Evolutionary conservation across 306 rosid genomes (phyloP).

Genomic region (Hippophae tibetana): DNA sequence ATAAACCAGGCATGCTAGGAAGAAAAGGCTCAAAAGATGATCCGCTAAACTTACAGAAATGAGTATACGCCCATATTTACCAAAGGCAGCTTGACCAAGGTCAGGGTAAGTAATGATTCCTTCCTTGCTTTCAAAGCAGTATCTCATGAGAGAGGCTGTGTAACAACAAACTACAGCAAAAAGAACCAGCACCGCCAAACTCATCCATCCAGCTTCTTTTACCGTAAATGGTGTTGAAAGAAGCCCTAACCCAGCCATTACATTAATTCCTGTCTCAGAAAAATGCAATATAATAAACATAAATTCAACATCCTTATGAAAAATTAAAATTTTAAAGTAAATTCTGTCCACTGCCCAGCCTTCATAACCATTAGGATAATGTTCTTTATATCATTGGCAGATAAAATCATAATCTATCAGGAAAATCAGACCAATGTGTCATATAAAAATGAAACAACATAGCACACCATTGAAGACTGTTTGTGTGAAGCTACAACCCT

Average conservation of each 20-base stretch:
- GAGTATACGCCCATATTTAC: constrained; percentile 55
- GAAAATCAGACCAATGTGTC: background rate
- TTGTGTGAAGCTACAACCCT: constrained; percentile 71
- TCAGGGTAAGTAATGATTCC: constrained; percentile 63
- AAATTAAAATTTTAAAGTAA: background rate
- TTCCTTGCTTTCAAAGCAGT: constrained; percentile 60
- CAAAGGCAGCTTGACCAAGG: constrained; percentile 85
- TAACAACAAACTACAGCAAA: constrained; percentile 70
- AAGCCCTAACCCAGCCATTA: constrained; percentile 78
- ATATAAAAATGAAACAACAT: background rate
- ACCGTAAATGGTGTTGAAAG: constrained; percentile 62
- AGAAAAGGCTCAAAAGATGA: background rate
- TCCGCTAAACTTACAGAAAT: constrained; percentile 52
- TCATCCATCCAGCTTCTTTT: constrained; percentile 73
- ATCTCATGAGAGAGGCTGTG: constrained; percentile 70
- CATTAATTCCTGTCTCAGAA: constrained; percentile 54
- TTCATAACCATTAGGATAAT: background rate
- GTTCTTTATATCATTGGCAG: background rate
- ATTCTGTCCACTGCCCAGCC: background rate
- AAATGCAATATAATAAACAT: constrained; percentile 4
- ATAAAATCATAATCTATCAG: no score
- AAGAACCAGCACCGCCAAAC: constrained; percentile 48
- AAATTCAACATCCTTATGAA: background rate
- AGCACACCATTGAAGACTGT: constrained; percentile 67
- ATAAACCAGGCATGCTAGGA: background rate